Evolutionary conservation across 1,284 basidiomycete genomes (phyloP).

Genomic region (Ganoderma leucocontextum): DNA sequence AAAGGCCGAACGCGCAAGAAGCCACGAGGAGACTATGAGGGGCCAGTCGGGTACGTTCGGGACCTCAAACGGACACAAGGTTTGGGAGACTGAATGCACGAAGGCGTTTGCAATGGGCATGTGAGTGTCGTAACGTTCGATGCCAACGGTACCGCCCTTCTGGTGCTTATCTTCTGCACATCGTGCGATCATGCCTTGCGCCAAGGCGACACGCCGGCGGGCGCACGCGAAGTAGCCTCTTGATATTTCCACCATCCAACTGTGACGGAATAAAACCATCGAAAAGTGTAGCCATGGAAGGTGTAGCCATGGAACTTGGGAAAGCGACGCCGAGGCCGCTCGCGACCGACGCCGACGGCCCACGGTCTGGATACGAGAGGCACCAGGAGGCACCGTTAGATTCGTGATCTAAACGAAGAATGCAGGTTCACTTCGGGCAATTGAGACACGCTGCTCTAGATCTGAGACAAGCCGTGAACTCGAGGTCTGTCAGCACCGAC

Average conservation of each 20-base stretch:
- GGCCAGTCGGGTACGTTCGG: not conserved
- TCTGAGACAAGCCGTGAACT: not conserved
- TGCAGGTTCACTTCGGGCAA: not conserved
- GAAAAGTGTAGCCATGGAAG: constrained; percentile 2
- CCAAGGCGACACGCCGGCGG: not conserved
- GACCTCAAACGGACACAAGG: not conserved
- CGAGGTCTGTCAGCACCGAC: not conserved
- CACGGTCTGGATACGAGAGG: not conserved
- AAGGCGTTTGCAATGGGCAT: constrained; percentile 25
- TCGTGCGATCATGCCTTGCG: constrained; percentile 14
- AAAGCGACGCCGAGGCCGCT: not conserved
- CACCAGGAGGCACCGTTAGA: not conserved
- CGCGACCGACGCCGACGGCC: not conserved
- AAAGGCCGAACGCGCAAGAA: not conserved
- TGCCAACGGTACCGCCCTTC: constrained; percentile 13
- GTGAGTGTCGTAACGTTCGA: constrained; percentile 22
- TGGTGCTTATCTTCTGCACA: constrained; percentile 29
- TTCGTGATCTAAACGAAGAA: not conserved
- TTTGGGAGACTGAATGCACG: constrained; percentile 28
- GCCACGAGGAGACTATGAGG: not conserved
- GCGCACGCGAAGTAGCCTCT: not conserved
- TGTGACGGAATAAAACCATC: not conserved
- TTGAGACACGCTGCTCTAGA: not conserved
- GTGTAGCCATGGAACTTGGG: not conserved
- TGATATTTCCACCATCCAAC: not conserved